phyloP scores from a whole-genome alignment of 2,329 filamentous ascomycete genomes.

The Setomelanomma holmii region DNA sequence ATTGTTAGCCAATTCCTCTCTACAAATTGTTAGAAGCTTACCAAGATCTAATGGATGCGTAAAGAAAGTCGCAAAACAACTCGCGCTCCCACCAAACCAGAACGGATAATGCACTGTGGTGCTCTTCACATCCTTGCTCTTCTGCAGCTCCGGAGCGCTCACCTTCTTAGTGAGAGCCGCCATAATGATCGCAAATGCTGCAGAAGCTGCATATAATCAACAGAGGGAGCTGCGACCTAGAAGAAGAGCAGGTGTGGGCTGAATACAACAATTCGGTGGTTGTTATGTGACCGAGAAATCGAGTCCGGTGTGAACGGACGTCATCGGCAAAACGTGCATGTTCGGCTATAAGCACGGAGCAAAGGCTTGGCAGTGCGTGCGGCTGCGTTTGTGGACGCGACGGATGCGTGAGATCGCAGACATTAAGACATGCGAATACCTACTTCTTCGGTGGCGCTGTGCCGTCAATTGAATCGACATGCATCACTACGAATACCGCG shows the following conservation, averaged over 20 bases:
- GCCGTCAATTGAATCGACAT: conserved; percentile 26
- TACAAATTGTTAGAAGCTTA: conserved; percentile 56
- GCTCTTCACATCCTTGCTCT: conserved; percentile 53
- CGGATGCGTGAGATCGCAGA: conserved; percentile 9
- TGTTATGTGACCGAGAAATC: conserved; percentile 31
- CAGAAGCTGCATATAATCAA: conserved; percentile 24
- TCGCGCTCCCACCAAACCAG: conserved; percentile 97
- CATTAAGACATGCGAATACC: conserved; percentile 32
- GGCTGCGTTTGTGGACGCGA: conserved; percentile 22
- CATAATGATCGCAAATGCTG: conserved; percentile 37
- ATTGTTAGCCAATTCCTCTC: conserved; percentile 35
- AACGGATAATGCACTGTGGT: conserved; percentile 57
- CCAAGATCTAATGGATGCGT: conserved; percentile 93
- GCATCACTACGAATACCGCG: conserved; percentile 10
- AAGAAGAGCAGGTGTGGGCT: conserved; percentile 10
- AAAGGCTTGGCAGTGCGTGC: conserved; percentile 34
- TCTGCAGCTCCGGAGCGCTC: conserved; percentile 42
- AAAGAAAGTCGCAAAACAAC: conserved; percentile 86
- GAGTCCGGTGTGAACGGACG: conserved; percentile 19
- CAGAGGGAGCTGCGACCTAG: conserved; percentile 9
- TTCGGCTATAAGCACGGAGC: conserved; percentile 21
- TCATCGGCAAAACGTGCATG: conserved; percentile 33
- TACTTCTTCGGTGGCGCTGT: conserved; percentile 23
- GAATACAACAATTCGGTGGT: conserved; percentile 22
- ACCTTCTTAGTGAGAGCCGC: conserved; percentile 48